These are phyloP conservation scores for Leucosporidium yakuticum DNA, from an alignment of 768 basidiomycete species.

Conservation along the genomic window DNA sequence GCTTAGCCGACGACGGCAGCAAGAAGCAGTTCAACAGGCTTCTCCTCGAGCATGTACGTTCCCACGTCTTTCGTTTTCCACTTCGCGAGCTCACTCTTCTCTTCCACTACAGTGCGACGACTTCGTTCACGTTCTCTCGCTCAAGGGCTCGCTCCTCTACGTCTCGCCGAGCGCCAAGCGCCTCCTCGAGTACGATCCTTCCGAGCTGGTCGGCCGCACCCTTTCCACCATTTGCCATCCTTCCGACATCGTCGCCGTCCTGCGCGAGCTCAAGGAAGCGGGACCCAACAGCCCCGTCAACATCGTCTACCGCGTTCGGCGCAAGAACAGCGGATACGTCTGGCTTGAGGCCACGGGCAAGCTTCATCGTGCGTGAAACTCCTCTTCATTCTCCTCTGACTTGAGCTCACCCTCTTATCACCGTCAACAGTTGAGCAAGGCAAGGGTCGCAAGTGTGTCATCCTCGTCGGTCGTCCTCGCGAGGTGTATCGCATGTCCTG, in stretches of 20 bases:
- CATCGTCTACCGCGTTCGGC: constrained; percentile 73
- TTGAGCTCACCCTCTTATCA: background rate
- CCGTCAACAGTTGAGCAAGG: constrained; percentile 58
- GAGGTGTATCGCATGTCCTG: constrained; percentile 50
- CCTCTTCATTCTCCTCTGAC: no score
- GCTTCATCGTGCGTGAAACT: constrained; percentile 62
- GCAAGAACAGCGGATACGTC: constrained; percentile 62
- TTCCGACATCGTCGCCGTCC: constrained; percentile 80
- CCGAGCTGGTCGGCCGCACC: constrained; percentile 70
- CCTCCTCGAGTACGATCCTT: constrained; percentile 78
- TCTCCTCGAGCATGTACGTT: constrained; percentile 48
- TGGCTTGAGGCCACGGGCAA: constrained; percentile 91
- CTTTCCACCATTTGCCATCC: constrained; percentile 80
- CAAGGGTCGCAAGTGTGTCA: constrained; percentile 88
- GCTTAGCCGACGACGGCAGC: constrained; percentile 38
- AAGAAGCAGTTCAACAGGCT: constrained; percentile 45
- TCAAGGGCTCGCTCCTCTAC: constrained; percentile 89
- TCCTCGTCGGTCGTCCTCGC: constrained; percentile 73
- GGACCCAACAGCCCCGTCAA: constrained; percentile 53
- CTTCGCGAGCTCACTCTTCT: constrained; percentile 1
- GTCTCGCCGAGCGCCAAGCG: constrained; percentile 72
- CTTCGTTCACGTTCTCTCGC: constrained; percentile 81
- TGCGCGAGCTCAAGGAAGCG: constrained; percentile 72
- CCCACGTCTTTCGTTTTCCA: constrained; percentile 32
- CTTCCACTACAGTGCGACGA: constrained; percentile 48